Conservation (phyloP, 169 alveolate genomes). For the Eimeria tenella region DNA sequence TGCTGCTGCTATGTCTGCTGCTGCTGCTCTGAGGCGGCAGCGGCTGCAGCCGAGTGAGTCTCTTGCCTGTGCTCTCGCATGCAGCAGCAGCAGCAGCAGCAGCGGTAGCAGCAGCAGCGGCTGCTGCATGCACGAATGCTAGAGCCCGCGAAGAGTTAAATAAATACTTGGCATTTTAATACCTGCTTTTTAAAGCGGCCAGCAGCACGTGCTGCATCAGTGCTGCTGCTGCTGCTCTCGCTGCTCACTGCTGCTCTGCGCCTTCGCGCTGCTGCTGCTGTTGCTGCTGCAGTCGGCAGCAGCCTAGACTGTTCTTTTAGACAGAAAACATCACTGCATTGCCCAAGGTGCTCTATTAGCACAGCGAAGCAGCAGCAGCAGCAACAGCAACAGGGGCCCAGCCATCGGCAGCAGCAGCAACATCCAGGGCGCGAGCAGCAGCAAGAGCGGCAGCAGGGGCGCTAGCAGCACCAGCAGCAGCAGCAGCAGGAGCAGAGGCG, state of each 20-base stretch:
- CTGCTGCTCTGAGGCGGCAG: slow-evolving; percentile 9
- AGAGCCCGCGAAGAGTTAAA: too few species aligned
- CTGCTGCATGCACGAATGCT: not conserved
- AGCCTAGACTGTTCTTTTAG: not conserved
- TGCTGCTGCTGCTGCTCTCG: not conserved
- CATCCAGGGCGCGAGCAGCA: not conserved
- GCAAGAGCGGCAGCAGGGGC: too few species aligned
- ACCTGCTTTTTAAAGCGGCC: not conserved
- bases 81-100: slow-evolving; percentile 8
- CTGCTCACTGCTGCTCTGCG: not conserved
- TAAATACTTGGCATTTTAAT: too few species aligned
- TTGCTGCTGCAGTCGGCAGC: not conserved
- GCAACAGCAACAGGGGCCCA: not conserved
- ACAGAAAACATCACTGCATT: too few species aligned
- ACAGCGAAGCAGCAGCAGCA: not conserved
- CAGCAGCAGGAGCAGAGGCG: too few species aligned
- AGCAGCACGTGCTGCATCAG: not conserved
- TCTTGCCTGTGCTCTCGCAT: not conserved
- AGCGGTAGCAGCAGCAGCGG: not conserved
- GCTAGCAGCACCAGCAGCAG: too few species aligned
- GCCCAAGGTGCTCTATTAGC: too few species aligned
- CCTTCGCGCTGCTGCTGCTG: not conserved
- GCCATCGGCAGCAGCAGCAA: not conserved
- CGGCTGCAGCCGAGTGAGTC: not conserved
- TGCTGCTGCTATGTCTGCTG: not conserved